Percentiles rank a stretch among this genome's conserved stretches.
These are phyloP conservation scores for Backusella tuberculispora DNA, from an alignment of 192 early-diverging fungal species.

Conservation along the genomic window DNA sequence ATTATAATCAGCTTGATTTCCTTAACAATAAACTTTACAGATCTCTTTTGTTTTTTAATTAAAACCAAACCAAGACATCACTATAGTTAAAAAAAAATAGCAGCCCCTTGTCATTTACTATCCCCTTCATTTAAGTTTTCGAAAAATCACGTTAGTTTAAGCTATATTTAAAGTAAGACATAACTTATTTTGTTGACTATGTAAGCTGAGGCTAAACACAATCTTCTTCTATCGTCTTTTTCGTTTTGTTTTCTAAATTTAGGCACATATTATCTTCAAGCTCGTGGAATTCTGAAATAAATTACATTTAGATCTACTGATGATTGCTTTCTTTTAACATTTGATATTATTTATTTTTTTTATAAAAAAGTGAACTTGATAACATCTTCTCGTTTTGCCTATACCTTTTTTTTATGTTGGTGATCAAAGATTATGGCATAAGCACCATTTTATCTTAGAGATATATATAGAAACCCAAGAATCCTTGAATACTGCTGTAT, in stretches of 20 bases:
- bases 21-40: not conserved
- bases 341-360: too few species aligned
- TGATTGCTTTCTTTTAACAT: too few species aligned
- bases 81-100: not conserved
- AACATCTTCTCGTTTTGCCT: too few species aligned
- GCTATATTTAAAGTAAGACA: slow-evolving; percentile 4
- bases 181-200: not conserved
- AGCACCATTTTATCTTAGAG: too few species aligned
- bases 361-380: too few species aligned
- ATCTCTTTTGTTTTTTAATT: not conserved
- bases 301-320: not conserved
- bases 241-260: not conserved
- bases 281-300: not conserved
- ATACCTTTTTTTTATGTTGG: too few species aligned
- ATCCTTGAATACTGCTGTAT: too few species aligned
- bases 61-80: not conserved
- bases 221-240: not conserved
- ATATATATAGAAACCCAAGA: too few species aligned
- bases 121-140: not conserved
- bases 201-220: not conserved
- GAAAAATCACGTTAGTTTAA: not conserved
- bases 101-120: not conserved
- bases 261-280: not conserved
- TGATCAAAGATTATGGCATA: too few species aligned
- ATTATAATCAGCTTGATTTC: not conserved